Conservation (phyloP, 805 yeast genomes). For the Lipomyces mesembrius region DNA sequence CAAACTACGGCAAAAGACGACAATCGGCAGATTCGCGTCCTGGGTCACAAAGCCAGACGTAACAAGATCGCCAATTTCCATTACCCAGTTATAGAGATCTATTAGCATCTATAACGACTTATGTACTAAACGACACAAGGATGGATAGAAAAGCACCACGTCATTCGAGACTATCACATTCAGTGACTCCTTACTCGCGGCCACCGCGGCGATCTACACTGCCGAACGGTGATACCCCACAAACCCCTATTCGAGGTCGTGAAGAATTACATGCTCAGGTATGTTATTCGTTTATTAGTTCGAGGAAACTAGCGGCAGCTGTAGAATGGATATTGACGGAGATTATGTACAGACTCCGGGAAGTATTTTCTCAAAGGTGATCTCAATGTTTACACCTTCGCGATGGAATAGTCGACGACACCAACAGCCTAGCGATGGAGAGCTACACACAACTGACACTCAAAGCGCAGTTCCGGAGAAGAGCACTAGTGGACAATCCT, state of each 20-base stretch:
- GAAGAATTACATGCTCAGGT: conserved; percentile 14
- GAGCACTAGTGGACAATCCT: neutral
- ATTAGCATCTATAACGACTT: neutral
- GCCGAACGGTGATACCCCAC: conserved; percentile 1
- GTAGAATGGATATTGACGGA: neutral
- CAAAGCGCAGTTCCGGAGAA: neutral
- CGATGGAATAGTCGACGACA: conserved; percentile 17
- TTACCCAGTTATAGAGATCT: neutral
- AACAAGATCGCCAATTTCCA: neutral
- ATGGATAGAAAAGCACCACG: conserved; percentile 26
- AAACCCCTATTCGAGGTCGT: conserved; percentile 8
- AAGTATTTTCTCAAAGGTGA: conserved; percentile 27
- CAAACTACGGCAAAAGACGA: neutral
- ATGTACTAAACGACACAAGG: neutral
- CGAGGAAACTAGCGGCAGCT: neutral
- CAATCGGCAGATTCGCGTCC: neutral
- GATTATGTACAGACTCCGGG: conserved; percentile 25
- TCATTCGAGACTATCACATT: neutral
- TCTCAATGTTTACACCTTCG: conserved; percentile 33
- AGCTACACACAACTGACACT: neutral
- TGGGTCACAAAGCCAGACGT: neutral
- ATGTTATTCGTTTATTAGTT: neutral
- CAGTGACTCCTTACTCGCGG: conserved; percentile 17
- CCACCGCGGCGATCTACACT: conserved; percentile 2
- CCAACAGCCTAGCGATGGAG: conserved; percentile 4